phyloP scores from a whole-genome alignment of 1,284 basidiomycete species.

The Coriolopsis trogii region DNA sequence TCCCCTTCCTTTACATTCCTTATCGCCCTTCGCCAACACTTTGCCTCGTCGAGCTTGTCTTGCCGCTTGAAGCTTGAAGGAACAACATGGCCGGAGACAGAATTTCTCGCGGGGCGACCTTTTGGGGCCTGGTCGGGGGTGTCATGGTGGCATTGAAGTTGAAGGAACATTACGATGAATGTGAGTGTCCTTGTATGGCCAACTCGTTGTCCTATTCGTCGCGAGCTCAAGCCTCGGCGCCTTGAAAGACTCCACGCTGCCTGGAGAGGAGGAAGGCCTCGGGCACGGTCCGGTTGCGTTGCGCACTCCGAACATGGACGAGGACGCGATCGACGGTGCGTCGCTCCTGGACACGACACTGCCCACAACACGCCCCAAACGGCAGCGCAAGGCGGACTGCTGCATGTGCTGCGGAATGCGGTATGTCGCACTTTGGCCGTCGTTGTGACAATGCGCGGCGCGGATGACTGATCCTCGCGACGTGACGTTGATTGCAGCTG shows the following conservation, averaged over 20 bases:
- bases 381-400: constrained; percentile 41
- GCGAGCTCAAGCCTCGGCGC: neutral
- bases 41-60: constrained; percentile 1
- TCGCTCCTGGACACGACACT: constrained; percentile 44
- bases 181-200: constrained; percentile 37
- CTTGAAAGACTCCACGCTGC: constrained; percentile 43
- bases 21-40: too few species aligned
- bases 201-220: neutral
- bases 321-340: constrained; percentile 31
- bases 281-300: constrained; percentile 39
- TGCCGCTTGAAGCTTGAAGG: neutral
- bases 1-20: neutral
- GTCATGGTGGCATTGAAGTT: constrained; percentile 52
- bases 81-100: constrained; percentile 20
- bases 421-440: constrained; percentile 41
- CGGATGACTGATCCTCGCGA: neutral
- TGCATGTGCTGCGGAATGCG: constrained; percentile 58
- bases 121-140: constrained; percentile 47
- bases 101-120: constrained; percentile 27
- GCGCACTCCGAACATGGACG: constrained; percentile 34
- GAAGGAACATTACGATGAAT: constrained; percentile 51
- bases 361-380: constrained; percentile 31
- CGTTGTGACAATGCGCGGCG: neutral
- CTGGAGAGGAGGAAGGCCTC: constrained; percentile 44
- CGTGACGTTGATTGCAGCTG: constrained; percentile 39